Evolutionary conservation across 805 yeast species (phyloP).

Genomic region (Saturnispora dispora): DNA sequence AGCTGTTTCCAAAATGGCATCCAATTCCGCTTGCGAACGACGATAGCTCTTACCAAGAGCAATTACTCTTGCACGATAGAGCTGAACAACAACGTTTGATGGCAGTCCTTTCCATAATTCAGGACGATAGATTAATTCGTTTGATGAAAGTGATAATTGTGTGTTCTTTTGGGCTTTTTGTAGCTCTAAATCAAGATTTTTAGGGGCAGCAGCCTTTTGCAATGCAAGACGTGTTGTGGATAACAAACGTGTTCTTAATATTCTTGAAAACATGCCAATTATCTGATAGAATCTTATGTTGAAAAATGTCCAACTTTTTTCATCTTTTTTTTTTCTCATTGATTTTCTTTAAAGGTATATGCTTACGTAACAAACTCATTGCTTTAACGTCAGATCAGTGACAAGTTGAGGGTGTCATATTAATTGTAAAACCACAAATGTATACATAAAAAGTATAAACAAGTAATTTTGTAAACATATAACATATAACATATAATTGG

Average conservation of each 20-base stretch:
- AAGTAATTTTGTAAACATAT: not conserved
- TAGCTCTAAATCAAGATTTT: conserved; percentile 10
- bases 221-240: conserved; percentile 1
- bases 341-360: not conserved
- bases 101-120: conserved; percentile 64
- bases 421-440: not conserved
- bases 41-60: conserved; percentile 44
- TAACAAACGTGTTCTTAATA: not conserved
- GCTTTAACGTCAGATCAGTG: not conserved
- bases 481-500: not conserved
- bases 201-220: not conserved
- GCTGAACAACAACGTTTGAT: conserved; percentile 49
- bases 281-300: not conserved
- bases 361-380: not conserved
- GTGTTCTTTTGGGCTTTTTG: conserved; percentile 10
- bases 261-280: conserved; percentile 1
- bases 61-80: conserved; percentile 48
- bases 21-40: conserved; percentile 43
- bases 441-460: not conserved
- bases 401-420: not conserved
- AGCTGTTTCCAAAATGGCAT: conserved; percentile 44
- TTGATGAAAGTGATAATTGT: conserved; percentile 9
- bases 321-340: not conserved
- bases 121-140: conserved; percentile 42
- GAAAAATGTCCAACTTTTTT: conserved; percentile 2